phyloP scores from a whole-genome alignment of 805 yeast species.

The Barnettozyma californica region DNA sequence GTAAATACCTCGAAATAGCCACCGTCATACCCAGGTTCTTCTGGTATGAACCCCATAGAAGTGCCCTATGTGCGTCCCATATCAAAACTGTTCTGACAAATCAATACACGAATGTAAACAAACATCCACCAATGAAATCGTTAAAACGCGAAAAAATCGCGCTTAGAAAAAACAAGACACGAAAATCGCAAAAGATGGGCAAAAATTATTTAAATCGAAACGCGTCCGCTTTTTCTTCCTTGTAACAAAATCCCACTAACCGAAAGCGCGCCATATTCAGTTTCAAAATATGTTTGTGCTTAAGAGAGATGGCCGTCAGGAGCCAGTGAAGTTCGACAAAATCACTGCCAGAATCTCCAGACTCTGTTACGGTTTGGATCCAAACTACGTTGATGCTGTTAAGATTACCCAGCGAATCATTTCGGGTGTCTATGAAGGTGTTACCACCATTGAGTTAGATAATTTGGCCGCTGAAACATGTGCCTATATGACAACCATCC shows the following conservation, averaged over 20 bases:
- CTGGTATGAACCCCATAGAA: not conserved
- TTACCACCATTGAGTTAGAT: slow-evolving; percentile 83
- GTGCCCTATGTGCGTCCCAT: not conserved
- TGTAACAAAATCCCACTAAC: not conserved
- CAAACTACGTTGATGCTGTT: slow-evolving; percentile 89
- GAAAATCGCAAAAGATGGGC: not conserved
- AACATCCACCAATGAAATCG: slow-evolving; percentile 8
- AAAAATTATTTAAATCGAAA: not conserved
- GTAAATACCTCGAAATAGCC: too few species aligned
- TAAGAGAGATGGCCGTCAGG: slow-evolving; percentile 92
- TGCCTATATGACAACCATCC: slow-evolving; percentile 94
- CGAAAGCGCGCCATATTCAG: not conserved
- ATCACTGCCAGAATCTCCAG: slow-evolving; percentile 94
- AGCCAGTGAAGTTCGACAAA: slow-evolving; percentile 92
- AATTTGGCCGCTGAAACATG: slow-evolving; percentile 93
- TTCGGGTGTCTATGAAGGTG: slow-evolving; percentile 96
- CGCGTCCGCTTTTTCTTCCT: slow-evolving; percentile 1
- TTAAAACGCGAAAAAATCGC: slow-evolving; percentile 10
- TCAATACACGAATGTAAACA: slow-evolving; percentile 4
- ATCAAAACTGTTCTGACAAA: slow-evolving; percentile 1
- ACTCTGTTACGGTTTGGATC: slow-evolving; percentile 89
- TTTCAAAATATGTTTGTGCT: slow-evolving; percentile 59
- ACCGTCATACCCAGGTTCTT: too few species aligned
- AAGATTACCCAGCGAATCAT: slow-evolving; percentile 94
- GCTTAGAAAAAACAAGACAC: not conserved